Percentiles rank a stretch among this genome's conserved stretches.
These are phyloP conservation scores for Citrus medica DNA, from an alignment of 345 rosid species.

Conservation along the genomic window DNA sequence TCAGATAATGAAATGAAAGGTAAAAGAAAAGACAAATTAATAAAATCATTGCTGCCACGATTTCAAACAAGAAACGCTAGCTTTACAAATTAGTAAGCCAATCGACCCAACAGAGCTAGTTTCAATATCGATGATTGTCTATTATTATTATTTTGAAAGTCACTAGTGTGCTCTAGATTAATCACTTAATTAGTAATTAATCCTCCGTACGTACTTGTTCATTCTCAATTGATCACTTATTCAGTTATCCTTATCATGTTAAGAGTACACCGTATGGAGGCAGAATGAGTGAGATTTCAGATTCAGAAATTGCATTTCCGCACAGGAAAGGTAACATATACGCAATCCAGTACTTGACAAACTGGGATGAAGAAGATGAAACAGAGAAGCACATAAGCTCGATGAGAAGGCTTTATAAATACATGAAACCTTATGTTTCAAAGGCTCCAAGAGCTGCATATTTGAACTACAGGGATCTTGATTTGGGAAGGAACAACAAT, in stretches of 20 bases:
- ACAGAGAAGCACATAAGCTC: conserved; percentile 14
- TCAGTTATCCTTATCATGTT: background rate
- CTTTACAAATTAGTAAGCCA: too few species aligned
- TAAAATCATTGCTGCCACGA: too few species aligned
- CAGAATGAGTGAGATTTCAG: conserved; percentile 37
- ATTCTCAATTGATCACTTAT: background rate
- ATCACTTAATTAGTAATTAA: too few species aligned
- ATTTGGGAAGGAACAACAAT: conserved; percentile 39
- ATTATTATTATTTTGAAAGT: too few species aligned
- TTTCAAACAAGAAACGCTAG: too few species aligned
- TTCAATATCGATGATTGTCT: too few species aligned
- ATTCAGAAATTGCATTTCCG: conserved; percentile 43
- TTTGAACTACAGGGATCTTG: conserved; percentile 62
- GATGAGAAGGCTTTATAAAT: conserved; percentile 31
- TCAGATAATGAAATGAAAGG: too few species aligned
- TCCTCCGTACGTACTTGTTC: background rate
- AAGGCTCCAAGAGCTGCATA: conserved; percentile 61
- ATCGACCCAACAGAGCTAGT: too few species aligned
- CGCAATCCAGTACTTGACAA: conserved; percentile 34
- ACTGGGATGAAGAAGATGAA: conserved; percentile 37
- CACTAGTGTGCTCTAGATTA: too few species aligned
- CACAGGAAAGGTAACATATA: conserved; percentile 49
- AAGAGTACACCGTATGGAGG: conserved; percentile 52
- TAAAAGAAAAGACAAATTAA: too few species aligned
- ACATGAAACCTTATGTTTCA: conserved; percentile 53